Conservation (phyloP, 2,329 filamentous ascomycete species). For the Sporothrix variecibatus region DNA sequence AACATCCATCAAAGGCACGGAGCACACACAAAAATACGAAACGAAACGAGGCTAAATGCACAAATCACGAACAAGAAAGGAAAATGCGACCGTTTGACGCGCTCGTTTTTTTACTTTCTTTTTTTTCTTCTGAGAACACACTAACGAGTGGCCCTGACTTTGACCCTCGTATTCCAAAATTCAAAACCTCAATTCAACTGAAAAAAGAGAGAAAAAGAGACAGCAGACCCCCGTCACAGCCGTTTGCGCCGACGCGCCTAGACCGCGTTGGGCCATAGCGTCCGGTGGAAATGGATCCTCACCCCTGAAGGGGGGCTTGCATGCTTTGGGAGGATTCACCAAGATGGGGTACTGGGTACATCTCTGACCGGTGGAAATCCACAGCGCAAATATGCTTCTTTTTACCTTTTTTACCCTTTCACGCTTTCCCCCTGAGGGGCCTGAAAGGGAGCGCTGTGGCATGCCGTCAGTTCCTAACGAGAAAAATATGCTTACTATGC, state of each 20-base stretch:
- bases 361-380: not conserved
- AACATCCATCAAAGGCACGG: not conserved
- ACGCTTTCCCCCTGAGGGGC: too few relatives aligned
- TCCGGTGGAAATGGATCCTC: not conserved
- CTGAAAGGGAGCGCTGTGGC: not conserved
- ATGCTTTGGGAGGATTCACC: not conserved
- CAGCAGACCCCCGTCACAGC: not conserved
- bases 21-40: not conserved
- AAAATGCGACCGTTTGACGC: not conserved
- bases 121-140: too few relatives aligned
- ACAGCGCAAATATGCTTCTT: conserved; percentile 6
- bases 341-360: not conserved
- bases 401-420: not conserved
- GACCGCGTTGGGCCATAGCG: conserved; percentile 10
- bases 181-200: not conserved
- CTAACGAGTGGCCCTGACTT: not conserved
- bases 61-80: not conserved
- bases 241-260: conserved; percentile 11
- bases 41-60: not conserved
- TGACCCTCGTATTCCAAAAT: conserved; percentile 18
- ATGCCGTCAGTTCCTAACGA: not conserved
- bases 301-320: conserved; percentile 10
- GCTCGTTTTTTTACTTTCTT: not conserved
- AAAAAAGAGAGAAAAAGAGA: not conserved
- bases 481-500: not conserved